Base-by-base conservation (phyloP, 108 stramenopile species). In the Schizochytrium sp. region DNA sequence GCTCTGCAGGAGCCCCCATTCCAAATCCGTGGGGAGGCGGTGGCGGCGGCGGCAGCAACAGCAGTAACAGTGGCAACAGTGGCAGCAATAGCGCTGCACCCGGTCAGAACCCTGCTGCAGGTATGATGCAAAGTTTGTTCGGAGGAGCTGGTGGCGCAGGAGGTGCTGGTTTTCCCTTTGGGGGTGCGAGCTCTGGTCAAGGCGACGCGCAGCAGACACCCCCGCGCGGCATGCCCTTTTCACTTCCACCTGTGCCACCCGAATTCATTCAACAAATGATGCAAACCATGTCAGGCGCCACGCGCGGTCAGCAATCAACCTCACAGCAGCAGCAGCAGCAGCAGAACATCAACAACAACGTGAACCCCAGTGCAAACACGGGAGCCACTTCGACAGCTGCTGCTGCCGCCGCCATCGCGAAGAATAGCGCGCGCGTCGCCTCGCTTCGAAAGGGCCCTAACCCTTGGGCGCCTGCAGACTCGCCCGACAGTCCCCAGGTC, bases 21-120 rank as follows among this genome's bases (percentile, higher is more conserved):
- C 97, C 98, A 28, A 98, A 98, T 95, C 98, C 98, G 12, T 97
- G 97, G 97, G 95, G 95, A 48, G 60, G 89, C 5, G 25, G 25
- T 5, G 25, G 63, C 41, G 5, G 25, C 63, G 41, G 63, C 41
- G 63, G 63, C 8, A 69, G 18, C 63, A 10, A 14, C n/a, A n/a
- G n/a, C 25, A 18, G 41, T 23, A n/a, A n/a, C n/a, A n/a, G n/a
- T n/a, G n/a, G 18, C 63, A 10, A 14, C 25, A 18, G 41, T 23
- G 25, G 63, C 34, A 18, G 8, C 63, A 18, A 18, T 8, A 23
- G 21, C 25, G 6, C 63, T 69, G 25, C 41, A 23, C 34, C 63
- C 41, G 63, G 63, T 8, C 63, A 23, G 14, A 23, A 23, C 8
- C 21, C 34, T 12, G 63, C 63, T 8, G 63, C 21, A 8, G 41